Base-by-base conservation (phyloP, 1,284 basidiomycete genomes). In the Acaromyces ingoldii region DNA sequence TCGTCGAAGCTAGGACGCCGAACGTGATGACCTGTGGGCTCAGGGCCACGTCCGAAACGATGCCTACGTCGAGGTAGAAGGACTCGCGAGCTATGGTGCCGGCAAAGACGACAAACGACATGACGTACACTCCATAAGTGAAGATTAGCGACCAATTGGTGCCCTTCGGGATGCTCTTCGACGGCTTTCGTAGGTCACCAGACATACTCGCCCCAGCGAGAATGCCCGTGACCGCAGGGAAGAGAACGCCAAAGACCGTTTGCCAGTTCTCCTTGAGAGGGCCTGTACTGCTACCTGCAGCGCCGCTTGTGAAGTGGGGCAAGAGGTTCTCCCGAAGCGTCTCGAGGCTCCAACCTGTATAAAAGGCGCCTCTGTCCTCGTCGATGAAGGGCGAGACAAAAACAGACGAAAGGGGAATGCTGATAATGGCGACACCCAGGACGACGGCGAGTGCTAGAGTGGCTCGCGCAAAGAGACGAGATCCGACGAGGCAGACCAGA, bases 131-230 rank as follows among this genome's bases (percentile, higher is more conserved):
- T 33, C 55, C 37, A 48, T 73, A 74, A 15, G 72, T 74, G 55
- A 72, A 74, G 21, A 70, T 31, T 15, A 74, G 60, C 39, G 72
- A 62, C 50, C 65, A 70, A 53, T 74, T 73, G 24, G 72, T 74
- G 19, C 72, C 42, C 51, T 74, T 74, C n/a, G 72, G 71, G 26
- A 74, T 72, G 53, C 72, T 74, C 53, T 74, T 74, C 55, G 66
- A 70, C 28, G 72, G 72, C 52, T 74, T 74, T 46, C 72, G 68
- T 30, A 74, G 53, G 50, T 74, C 72, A 30, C 72, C 72, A 2
- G 68, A 72, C 69, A 74, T 73, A 53, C 65, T 68, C n/a, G 68
- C 67, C 13, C 72, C 72, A 3, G 72, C 72, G 6, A 74, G 54
- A 26, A 74, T 65, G 9, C 72, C 72, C 21, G 67, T 73, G 40